phyloP scores from a whole-genome alignment of 768 basidiomycete genomes.

The Tephrocybe sp. region DNA sequence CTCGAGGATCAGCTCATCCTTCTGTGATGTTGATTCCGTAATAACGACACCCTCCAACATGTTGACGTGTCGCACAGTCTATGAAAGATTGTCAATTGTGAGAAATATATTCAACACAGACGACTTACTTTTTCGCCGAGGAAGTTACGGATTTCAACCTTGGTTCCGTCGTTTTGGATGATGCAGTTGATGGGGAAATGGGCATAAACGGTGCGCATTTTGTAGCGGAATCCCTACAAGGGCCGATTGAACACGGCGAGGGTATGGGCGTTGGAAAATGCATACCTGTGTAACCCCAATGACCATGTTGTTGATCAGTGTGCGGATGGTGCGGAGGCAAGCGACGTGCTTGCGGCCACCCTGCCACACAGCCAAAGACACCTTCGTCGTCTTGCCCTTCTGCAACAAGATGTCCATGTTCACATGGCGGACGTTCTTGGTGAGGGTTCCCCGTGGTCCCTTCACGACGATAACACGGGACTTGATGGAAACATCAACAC shows the following conservation, averaged over 20 bases:
- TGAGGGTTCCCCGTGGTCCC: constrained; percentile 90
- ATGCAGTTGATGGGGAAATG: constrained; percentile 99
- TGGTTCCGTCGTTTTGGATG: constrained; percentile 69
- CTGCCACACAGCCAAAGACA: constrained; percentile 96
- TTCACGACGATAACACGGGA: constrained; percentile 88
- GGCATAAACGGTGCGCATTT: constrained; percentile 99
- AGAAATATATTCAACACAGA: not conserved
- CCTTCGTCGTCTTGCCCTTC: constrained; percentile 74
- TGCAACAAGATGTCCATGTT: constrained; percentile 90
- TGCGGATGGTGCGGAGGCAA: constrained; percentile 94
- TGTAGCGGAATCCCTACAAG: constrained; percentile 95
- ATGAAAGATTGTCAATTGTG: not conserved
- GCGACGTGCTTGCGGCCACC: constrained; percentile 98
- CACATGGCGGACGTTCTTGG: constrained; percentile 89
- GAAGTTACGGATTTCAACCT: constrained; percentile 92
- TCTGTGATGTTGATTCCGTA: constrained; percentile 84
- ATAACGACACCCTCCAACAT: constrained; percentile 90
- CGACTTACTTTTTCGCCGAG: constrained; percentile 82
- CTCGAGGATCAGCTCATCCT: constrained; percentile 91
- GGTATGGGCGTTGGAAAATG: not conserved
- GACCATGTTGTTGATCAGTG: constrained; percentile 96
- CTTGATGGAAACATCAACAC: constrained; percentile 84
- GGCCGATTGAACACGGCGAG: not conserved
- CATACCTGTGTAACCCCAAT: constrained; percentile 91
- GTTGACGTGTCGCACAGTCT: constrained; percentile 88